Conservation (phyloP, 495 filamentous ascomycete species). For the Penicillium canariense region DNA sequence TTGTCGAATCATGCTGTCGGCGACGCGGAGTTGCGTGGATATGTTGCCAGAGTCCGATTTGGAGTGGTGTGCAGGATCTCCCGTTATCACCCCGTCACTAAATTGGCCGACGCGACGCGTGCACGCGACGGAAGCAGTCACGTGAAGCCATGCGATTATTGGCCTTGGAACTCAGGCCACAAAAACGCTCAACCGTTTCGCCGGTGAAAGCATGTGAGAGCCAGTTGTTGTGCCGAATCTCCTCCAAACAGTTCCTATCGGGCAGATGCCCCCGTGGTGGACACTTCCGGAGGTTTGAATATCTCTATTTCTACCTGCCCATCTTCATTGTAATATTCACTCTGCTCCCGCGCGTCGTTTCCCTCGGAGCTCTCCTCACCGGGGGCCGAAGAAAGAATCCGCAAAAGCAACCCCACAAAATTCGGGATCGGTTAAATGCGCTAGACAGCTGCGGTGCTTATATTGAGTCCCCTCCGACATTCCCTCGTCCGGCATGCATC, state of each 20-base stretch:
- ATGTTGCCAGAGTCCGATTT: neutral
- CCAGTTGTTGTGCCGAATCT: conserved; percentile 7
- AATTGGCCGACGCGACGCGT: conserved; percentile 27
- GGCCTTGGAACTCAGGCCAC: conserved; percentile 7
- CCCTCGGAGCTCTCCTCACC: conserved; percentile 35
- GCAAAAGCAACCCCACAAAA: conserved; percentile 26
- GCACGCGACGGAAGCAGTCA: conserved; percentile 4
- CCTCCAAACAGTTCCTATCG: neutral
- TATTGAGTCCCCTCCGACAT: neutral
- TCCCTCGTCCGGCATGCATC: conserved; percentile 6
- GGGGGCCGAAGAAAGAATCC: conserved; percentile 34
- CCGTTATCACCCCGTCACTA: conserved; percentile 12
- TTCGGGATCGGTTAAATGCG: conserved; percentile 17
- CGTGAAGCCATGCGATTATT: neutral
- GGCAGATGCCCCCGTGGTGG: neutral
- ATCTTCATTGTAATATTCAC: neutral
- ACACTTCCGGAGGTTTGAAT: neutral
- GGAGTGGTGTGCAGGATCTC: neutral
- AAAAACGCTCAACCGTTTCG: neutral
- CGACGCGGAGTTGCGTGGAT: neutral
- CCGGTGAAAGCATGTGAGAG: conserved; percentile 11
- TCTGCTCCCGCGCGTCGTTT: conserved; percentile 5
- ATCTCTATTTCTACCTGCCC: neutral
- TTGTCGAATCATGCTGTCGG: conserved; percentile 65
- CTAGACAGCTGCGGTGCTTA: conserved; percentile 7